These are phyloP conservation scores for Cystobasidium sp. DNA, from an alignment of 1,284 basidiomycete species.

Conservation along the genomic window DNA sequence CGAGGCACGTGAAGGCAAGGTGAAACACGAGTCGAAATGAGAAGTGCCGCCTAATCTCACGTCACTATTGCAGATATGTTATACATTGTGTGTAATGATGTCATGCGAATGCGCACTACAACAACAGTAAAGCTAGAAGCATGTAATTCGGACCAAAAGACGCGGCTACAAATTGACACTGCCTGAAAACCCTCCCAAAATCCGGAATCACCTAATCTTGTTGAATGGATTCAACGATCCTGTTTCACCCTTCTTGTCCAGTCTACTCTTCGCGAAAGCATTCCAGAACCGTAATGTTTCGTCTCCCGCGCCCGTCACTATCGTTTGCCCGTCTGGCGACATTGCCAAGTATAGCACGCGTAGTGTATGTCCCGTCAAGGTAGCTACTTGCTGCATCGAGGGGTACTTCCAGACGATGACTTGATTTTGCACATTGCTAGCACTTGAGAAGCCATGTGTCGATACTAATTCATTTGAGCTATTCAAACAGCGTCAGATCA, in stretches of 20 bases:
- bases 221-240: conserved; percentile 54
- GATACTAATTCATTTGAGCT: conserved; percentile 94
- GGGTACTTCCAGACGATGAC: conserved; percentile 99
- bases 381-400: conserved; percentile 87
- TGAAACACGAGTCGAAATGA: neutral
- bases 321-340: conserved; percentile 95
- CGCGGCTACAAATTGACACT: conserved; percentile 5
- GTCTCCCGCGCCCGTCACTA: conserved; percentile 96
- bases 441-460: conserved; percentile 89
- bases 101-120: neutral
- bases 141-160: neutral
- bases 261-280: conserved; percentile 59
- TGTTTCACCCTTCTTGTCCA: conserved; percentile 45
- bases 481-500: conserved; percentile 5
- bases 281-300: conserved; percentile 97
- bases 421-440: conserved; percentile 91
- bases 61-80: too few species aligned
- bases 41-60: neutral
- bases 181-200: neutral
- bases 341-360: conserved; percentile 81
- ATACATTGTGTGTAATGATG: neutral
- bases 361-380: conserved; percentile 90
- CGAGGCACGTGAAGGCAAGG: conserved; percentile 8
- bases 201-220: conserved; percentile 52
- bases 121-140: conserved; percentile 2